Evolutionary conservation across 345 rosid genomes (phyloP), one percentile per base, ranked within the genome.

Genomic region (Linum tenue): DNA sequence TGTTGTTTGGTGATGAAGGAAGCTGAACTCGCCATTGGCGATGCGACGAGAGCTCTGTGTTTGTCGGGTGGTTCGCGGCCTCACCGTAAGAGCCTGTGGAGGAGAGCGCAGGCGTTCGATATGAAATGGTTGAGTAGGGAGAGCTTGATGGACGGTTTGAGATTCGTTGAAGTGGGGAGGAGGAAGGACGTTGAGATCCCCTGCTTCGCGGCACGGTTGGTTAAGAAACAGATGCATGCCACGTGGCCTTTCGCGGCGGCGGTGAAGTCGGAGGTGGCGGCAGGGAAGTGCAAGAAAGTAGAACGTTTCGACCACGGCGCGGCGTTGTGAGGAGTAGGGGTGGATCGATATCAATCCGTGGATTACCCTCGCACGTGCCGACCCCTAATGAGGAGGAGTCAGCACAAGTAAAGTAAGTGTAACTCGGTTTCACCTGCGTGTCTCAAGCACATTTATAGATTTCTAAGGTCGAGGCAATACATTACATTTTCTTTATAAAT

Each of bases 41-140:
- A 91, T 75, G 67, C 96, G 7, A 86, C 96, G 3, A 80, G 89
- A 71, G 95, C 98, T 67, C 50, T 89, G 72, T 79, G 89, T 59
- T 70, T 89, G 41, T 84, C 85, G 17, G 63, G 69, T 65, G 55
- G 62, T 3, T 64, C 17, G 53, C 74, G 67, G 51, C 81, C 79
- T 4, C 96, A 89, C 39, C 69, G 71, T 66, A 91, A 80, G 83
- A 89, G 98, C 77, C 73, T 91, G 73, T 91, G 98, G 95, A 85
- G 98, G 81, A 76, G 98, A 77, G 81, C 95, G 42, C 98, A 89
- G 78, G 98, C 95, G 56, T 91, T 75, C 63, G 90, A 87, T 65
- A 76, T 89, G 81, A 74, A 68, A 70, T 95, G 91, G 11, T 63
- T 73, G 69, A 81, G 74, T 39, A 89, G 78, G 59, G 89, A 89